phyloP scores from a whole-genome alignment of 192 early-diverging fungal genomes.

The Coemansia sp. region DNA sequence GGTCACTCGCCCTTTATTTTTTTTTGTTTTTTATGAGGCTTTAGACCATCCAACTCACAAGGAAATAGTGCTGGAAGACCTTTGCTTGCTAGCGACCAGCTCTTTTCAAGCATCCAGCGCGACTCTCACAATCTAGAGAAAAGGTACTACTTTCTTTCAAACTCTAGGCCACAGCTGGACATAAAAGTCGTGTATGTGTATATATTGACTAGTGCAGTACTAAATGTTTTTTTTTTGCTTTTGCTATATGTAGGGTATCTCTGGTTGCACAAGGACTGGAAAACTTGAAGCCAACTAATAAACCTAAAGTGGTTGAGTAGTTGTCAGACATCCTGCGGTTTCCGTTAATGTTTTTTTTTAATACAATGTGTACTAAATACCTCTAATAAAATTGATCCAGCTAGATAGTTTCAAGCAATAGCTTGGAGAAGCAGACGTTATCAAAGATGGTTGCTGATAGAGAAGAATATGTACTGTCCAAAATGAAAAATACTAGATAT shows the following conservation, averaged over 20 bases:
- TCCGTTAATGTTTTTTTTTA: too few relatives aligned
- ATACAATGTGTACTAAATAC: too few relatives aligned
- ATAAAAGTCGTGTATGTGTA: not conserved
- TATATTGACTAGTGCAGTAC: not conserved
- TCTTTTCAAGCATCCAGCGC: constrained; percentile 33
- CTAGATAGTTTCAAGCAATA: not conserved
- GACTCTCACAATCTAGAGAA: constrained; percentile 21
- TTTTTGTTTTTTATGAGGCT: not conserved
- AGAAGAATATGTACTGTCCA: not conserved
- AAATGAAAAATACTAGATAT: not conserved
- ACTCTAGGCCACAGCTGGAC: not conserved
- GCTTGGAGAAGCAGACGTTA: not conserved
- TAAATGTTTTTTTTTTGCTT: not conserved
- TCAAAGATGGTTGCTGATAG: not conserved
- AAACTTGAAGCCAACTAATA: not conserved
- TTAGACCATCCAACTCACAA: not conserved
- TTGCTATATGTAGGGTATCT: not conserved
- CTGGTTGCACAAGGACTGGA: constrained; percentile 1
- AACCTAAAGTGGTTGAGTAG: too few relatives aligned
- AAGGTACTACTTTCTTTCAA: constrained; percentile 19
- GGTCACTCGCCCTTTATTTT: not conserved
- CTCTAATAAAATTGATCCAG: not conserved
- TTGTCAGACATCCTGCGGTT: too few relatives aligned
- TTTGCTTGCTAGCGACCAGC: not conserved
- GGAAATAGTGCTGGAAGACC: not conserved